phyloP scores from a whole-genome alignment of 305 asterid genomes.

The Plantago lanceolata region DNA sequence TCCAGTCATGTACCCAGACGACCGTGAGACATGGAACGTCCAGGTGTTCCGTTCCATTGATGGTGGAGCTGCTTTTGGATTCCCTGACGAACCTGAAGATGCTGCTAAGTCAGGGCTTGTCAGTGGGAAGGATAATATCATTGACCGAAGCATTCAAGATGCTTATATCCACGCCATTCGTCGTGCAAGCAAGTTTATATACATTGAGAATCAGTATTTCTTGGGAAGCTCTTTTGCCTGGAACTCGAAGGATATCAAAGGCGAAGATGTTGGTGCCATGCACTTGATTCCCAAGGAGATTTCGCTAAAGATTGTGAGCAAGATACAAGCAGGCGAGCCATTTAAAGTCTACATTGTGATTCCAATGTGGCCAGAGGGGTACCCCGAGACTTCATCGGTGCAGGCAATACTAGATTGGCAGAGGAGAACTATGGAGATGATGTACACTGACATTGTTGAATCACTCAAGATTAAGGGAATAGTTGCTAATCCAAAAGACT shows the following conservation, averaged over 20 bases:
- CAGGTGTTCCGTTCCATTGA: conserved; percentile 36
- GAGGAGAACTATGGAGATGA: conserved; percentile 37
- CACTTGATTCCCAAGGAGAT: conserved; percentile 32
- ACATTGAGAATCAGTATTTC: conserved; percentile 34
- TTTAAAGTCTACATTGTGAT: conserved; percentile 30
- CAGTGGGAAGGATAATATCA: conserved; percentile 33
- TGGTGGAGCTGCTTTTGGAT: conserved; percentile 38
- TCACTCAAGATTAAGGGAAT: conserved; percentile 30
- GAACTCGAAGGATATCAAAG: conserved; percentile 30
- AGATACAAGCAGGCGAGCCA: conserved; percentile 27
- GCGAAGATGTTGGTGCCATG: conserved; percentile 25
- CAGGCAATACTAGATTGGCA: conserved; percentile 34
- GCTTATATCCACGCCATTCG: conserved; percentile 34
- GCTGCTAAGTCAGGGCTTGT: conserved; percentile 33
- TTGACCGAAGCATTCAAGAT: conserved; percentile 34
- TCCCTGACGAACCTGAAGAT: conserved; percentile 30
- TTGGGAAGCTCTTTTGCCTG: conserved; percentile 36
- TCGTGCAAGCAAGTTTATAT: conserved; percentile 28
- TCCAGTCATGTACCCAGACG: conserved; percentile 25
- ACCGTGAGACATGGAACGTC: conserved; percentile 33
- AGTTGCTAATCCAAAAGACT: conserved; percentile 29
- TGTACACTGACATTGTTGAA: conserved; percentile 31
- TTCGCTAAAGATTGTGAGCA: conserved; percentile 31
- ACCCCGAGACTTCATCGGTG: conserved; percentile 27
- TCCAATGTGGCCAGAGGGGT: conserved; percentile 39